These are phyloP conservation scores for Viola odorata DNA, from an alignment of 345 rosid species.

Conservation along the genomic window DNA sequence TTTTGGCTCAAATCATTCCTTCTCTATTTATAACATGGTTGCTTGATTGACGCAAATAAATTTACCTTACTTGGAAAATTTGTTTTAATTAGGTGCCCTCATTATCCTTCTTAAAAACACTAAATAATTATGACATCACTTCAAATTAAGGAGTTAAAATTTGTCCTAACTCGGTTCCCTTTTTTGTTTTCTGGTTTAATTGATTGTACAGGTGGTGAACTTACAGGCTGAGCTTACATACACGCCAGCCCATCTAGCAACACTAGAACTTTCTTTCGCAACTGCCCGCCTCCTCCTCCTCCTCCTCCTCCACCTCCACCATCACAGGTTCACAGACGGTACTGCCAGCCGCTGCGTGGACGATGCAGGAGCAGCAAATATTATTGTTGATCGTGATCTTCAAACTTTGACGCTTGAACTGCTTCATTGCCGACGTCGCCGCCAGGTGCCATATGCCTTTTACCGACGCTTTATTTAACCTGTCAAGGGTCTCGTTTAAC, in stretches of 20 bases:
- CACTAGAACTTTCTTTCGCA: constrained; percentile 6
- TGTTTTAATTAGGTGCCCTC: constrained; percentile 6
- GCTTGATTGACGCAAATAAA: background rate
- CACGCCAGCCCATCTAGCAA: constrained; percentile 24
- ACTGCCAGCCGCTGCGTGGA: constrained; percentile 46
- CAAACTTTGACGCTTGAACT: constrained; percentile 79
- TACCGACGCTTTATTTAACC: constrained; percentile 46
- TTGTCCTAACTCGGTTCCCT: too few relatives aligned
- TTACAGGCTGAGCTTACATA: constrained; percentile 27
- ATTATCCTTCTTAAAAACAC: background rate
- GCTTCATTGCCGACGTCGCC: constrained; percentile 43
- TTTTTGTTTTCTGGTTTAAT: background rate
- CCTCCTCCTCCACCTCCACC: constrained; percentile 25
- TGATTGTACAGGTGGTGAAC: constrained; percentile 21
- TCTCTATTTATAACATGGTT: background rate
- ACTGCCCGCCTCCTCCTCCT: constrained; percentile 11
- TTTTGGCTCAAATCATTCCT: background rate
- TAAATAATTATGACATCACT: too few relatives aligned
- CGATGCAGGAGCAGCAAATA: constrained; percentile 39
- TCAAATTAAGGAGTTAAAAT: too few relatives aligned
- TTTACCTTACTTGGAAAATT: background rate
- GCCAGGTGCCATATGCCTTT: constrained; percentile 27
- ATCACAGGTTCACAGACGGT: constrained; percentile 44
- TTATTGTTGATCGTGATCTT: constrained; percentile 48
- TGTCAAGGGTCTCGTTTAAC: constrained; percentile 19